Base-by-base conservation (phyloP, 768 basidiomycete species). In the Dentipellis sp. region DNA sequence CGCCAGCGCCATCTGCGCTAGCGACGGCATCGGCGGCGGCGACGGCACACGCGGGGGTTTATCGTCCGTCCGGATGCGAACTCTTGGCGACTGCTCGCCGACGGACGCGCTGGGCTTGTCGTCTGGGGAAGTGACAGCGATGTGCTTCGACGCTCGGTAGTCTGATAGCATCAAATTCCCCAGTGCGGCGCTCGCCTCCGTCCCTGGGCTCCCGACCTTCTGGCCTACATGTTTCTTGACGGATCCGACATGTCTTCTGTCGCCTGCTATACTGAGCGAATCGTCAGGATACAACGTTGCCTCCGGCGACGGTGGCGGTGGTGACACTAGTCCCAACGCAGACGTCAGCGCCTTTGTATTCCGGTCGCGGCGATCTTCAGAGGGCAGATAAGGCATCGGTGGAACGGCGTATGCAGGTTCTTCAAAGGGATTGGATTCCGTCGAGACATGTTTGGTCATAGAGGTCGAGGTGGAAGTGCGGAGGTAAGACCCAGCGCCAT, bases 11-110 rank as follows among this genome's bases (percentile, higher is more conserved):
- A 91, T 86, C 69, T 90, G 89, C 9, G 86, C 74, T 53, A 91
- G 67, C 22, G 86, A 87, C 10, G 86, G 88, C 42, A 88, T 66
- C 19, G 81, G 77, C 14, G 86, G 86, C 2, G 88, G 88, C 3
- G 86, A 86, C 3, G 88, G 88, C n/a, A 91, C 86, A 1, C 84
- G 79, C 11, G 88, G 88, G 12, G 87, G 85, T 65, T 75, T 81
- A 64, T 87, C 85, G 54, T 76, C 75, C 29, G 65, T 68, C 69
- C 66, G 64, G 58, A 65, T 75, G 53, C 66, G 40, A 17, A 65
- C 66, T 53, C 67, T 67, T 22, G 58, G 3, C 56, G 62, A 35
- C 56, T 54, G 22, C 52, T 21, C 45, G 53, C 39, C 34, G n/a
- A n/a, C n/a, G n/a, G n/a, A n/a, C 36, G 53, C 19, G 49, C 47